Percentiles rank a stretch among this genome's conserved stretches.
Conservation (phyloP, 139 green algal genomes). For the Volvox reticuliferus region DNA sequence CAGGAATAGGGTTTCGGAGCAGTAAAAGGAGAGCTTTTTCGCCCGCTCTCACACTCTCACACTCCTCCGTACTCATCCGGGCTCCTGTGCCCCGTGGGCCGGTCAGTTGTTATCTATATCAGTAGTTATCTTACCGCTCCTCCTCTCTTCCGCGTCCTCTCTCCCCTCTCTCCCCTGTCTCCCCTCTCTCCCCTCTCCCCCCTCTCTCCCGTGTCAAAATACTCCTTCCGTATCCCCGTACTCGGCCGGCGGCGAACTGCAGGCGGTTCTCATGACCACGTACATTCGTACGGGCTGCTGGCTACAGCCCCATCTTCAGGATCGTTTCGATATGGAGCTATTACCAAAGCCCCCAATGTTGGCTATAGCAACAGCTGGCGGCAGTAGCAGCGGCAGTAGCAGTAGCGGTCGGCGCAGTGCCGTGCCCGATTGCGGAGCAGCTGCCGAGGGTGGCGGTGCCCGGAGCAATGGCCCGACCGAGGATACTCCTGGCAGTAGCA, state of each 20-base stretch:
- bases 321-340: slow-evolving; percentile 54
- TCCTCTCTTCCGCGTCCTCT: not conserved
- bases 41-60: too few relatives aligned
- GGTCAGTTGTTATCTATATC: too few relatives aligned
- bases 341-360: not conserved
- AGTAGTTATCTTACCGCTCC: too few relatives aligned
- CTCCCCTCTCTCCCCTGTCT: not conserved
- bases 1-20: too few relatives aligned
- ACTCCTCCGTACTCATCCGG: too few relatives aligned
- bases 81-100: too few relatives aligned
- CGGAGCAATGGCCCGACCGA: not conserved
- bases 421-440: not conserved
- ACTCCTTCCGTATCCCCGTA: too few relatives aligned
- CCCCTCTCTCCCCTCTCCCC: not conserved
- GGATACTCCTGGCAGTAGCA: not conserved
- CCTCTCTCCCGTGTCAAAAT: not conserved
- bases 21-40: too few relatives aligned
- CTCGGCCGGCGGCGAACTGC: not conserved
- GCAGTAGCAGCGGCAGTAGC: not conserved
- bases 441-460: not conserved
- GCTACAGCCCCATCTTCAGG: slow-evolving; percentile 55
- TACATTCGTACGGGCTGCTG: slow-evolving; percentile 62
- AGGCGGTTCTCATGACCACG: slow-evolving; percentile 52
- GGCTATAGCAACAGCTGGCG: not conserved
- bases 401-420: not conserved